Evolutionary conservation across 345 rosid species (phyloP), one percentile per base, ranked within the genome.

Genomic region (Pugionium dolabratum): DNA sequence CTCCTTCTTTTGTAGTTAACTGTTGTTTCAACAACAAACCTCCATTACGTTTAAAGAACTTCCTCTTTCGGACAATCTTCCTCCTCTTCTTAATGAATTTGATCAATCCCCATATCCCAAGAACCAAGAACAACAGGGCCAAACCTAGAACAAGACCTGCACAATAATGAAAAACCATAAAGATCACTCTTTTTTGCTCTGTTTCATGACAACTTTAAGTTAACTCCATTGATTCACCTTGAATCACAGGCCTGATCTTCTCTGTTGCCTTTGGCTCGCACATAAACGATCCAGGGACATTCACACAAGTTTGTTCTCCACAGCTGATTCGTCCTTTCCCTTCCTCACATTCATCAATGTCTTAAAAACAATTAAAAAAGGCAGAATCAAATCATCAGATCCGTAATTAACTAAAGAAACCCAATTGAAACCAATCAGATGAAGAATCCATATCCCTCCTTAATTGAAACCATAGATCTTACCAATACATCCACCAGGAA

Each of bases 11-110:
- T 35, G 54, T 29, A 4, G 69, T 41, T 5, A 82, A 73, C 30
- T 67, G 71, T 59, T 80, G 77, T 50, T 73, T 73, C 57, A 69
- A 44, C 73, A 79, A n/a, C 42, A 81, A 51, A 3, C 84, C 85
- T 1, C 73, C 77, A 8, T 73, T 67, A n/a, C 71, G 73, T 44
- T 73, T 66, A 25, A 73, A 73, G 67, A 73, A 67, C 51, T 27
- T 54, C 45, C 18, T 66, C 50, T 67, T 73, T 6, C 5, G 63
- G n/a, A 53, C 67, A 11, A 66, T 44, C 45, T 58, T 51, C 51
- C 42, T 59, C 39, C 64, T 52, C 66, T 48, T 59, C 31, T 66
- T 73, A 18, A 67, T 5, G 35, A 35, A 54, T 8, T 59, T 65
- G 52, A 66, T 36, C 61, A 73, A 30, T 26, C 73, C 54, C 49